phyloP scores from a whole-genome alignment of 768 basidiomycete genomes.

The Brasilioporus rufonigricans region DNA sequence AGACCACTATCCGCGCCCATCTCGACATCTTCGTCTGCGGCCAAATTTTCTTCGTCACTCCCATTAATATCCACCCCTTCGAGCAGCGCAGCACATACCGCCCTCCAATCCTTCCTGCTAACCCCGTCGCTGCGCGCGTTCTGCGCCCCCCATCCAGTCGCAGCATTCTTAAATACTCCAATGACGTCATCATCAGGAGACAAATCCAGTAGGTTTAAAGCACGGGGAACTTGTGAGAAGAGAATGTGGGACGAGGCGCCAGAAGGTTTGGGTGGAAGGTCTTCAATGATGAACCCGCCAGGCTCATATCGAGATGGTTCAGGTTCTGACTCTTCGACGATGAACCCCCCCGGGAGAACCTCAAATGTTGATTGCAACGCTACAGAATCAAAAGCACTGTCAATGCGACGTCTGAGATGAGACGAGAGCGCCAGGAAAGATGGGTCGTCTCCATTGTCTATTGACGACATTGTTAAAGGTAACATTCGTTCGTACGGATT shows the following conservation, averaged over 20 bases:
- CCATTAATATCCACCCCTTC: conserved; percentile 38
- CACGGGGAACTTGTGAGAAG: conserved; percentile 55
- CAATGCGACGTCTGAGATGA: conserved; percentile 45
- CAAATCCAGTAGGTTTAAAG: conserved; percentile 62
- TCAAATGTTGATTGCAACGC: conserved; percentile 11
- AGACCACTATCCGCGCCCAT: conserved; percentile 26
- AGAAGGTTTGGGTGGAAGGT: conserved; percentile 12
- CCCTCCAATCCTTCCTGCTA: conserved; percentile 70
- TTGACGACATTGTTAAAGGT: conserved; percentile 10
- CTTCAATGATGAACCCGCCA: conserved; percentile 33
- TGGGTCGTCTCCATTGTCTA: conserved; percentile 17
- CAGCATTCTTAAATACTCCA: conserved; percentile 70
- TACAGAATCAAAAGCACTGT: conserved; percentile 47
- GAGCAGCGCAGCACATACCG: conserved; percentile 75
- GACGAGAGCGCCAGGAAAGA: conserved; percentile 42
- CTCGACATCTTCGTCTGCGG: conserved; percentile 18
- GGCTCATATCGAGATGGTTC: conserved; percentile 17
- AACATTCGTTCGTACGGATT: too few species aligned
- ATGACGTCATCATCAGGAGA: conserved; percentile 74
- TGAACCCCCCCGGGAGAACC: conserved; percentile 33
- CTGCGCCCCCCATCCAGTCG: conserved; percentile 61
- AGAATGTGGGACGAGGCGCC: conserved; percentile 39
- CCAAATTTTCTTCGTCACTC: conserved; percentile 12
- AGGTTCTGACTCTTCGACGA: conserved; percentile 25
- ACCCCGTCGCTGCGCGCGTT: conserved; percentile 39